Base-by-base conservation (phyloP, 306 rosid species). In the Luffa acutangula region DNA sequence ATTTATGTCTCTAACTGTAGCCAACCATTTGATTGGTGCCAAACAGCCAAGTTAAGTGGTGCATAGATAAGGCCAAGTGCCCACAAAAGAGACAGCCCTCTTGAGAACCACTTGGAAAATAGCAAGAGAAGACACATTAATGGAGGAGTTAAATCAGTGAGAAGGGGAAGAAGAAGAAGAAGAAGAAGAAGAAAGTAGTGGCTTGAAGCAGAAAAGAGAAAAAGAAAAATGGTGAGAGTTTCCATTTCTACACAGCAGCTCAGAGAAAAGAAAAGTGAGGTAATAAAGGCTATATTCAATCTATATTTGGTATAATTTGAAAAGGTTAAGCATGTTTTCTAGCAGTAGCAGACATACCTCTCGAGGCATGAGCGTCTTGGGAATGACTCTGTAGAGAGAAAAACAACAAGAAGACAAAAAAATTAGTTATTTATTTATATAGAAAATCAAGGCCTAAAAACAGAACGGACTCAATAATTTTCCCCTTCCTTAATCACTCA, bases 301-400 rank as follows among this genome's bases (percentile, higher is more conserved):
- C 39, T 14, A 48, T 42, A 13, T 70, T 70, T 70, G 54, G 76
- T 43, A 12, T 70, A 70, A 43, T 70, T 9, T 43, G 17, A 79
- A 82, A 86, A 82, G 87, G 56, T 78, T 83, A 56, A 85, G 82
- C 77, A 6, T 52, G 78, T 85, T 85, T 88, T 87, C 76, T 63
- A 48, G 80, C 82, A 83, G 63, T 63, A 86, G 77, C 83, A 83
- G 87, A 85, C 87, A 87, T 86, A 90, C 95, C 92, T 90, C 95
- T 90, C 92, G 89, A 86, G 95, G 92, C 91, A 89, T 90, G 89
- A 90, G 95, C 78, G 95, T 90, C 92, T 90, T 90, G 92, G 95
- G 95, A 89, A 90, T 90, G 83, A 90, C 91, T 81, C 92, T 90
- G 92, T 84, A 84, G 85, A 82, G 83, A 88, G 87, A 89, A 81